phyloP scores from a whole-genome alignment of 441 rosid species.

The Populus hybrid region DNA sequence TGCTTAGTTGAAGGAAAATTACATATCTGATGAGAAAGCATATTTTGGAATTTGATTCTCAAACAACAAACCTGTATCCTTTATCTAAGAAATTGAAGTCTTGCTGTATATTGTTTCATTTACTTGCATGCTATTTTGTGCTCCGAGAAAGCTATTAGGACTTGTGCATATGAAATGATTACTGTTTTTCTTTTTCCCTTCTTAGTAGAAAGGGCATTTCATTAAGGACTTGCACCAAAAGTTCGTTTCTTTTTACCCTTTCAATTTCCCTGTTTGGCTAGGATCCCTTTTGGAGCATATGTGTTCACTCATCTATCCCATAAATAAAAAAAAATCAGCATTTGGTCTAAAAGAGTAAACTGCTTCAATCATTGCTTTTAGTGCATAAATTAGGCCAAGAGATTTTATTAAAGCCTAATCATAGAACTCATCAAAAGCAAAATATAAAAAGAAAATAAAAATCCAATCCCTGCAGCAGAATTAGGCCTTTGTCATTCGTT shows the following conservation, averaged over 20 bases:
- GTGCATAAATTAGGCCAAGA: conserved; percentile 41
- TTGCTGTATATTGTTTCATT: not conserved
- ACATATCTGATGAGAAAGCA: no score
- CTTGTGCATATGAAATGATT: no score
- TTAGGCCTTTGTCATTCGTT: conserved; percentile 32
- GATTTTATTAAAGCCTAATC: conserved; percentile 41
- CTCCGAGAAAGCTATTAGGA: not conserved
- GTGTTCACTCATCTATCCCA: not conserved
- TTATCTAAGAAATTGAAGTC: no score
- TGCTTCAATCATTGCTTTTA: conserved; percentile 37
- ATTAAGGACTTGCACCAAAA: not conserved
- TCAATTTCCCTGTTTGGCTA: not conserved
- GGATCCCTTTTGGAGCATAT: not conserved
- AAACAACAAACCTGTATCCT: no score
- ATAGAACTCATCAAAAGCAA: conserved; percentile 35
- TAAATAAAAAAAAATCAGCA: not conserved
- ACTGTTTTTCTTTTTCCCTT: not conserved
- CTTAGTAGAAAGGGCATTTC: not conserved
- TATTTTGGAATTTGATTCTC: no score
- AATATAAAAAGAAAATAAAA: not conserved
- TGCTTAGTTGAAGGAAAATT: no score
- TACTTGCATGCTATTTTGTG: not conserved
- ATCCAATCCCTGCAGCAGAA: conserved; percentile 28
- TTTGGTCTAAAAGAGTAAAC: not conserved
- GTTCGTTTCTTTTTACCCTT: not conserved